A percentile compares a stretch with the other conserved stretches of the same genome.
Conservation (phyloP, 2,329 filamentous ascomycete genomes). For the Colletotrichum noveboracense region DNA sequence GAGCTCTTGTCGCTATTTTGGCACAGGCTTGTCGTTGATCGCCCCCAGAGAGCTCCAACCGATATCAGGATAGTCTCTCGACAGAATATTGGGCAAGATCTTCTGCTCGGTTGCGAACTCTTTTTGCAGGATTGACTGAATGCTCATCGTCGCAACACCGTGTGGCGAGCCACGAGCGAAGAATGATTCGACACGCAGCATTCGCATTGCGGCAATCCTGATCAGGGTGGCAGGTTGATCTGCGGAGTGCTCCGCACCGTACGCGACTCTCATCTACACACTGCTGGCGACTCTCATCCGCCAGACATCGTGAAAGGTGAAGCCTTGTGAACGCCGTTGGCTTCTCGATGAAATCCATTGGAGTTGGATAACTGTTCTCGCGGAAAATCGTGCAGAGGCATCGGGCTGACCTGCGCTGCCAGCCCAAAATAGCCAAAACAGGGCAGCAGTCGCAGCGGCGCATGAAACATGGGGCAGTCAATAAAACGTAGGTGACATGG, state of each 20-base stretch:
- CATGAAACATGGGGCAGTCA: slow-evolving; percentile 10
- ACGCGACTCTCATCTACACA: background rate
- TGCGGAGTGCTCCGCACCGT: background rate
- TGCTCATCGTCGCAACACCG: background rate
- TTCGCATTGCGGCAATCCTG: background rate
- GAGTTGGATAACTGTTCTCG: background rate
- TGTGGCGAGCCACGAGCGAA: background rate
- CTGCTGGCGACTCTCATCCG: background rate
- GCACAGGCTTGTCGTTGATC: background rate
- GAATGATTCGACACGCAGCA: background rate
- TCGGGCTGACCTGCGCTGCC: background rate
- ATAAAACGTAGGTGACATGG: background rate
- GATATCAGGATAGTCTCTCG: background rate
- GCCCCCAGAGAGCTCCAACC: background rate
- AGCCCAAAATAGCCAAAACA: slow-evolving; percentile 9
- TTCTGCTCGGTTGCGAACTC: background rate
- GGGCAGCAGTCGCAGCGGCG: background rate
- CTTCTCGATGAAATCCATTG: background rate
- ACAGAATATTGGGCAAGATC: background rate
- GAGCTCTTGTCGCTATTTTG: background rate
- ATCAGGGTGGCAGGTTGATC: background rate
- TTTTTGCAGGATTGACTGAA: background rate
- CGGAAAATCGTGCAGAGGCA: background rate
- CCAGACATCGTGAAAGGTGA: background rate
- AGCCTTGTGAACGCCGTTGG: background rate